Percentiles rank a stretch among this genome's conserved stretches.
Evolutionary conservation across 352 stramenopile species (phyloP).

Genomic region (Globisporangium iwayamae): DNA sequence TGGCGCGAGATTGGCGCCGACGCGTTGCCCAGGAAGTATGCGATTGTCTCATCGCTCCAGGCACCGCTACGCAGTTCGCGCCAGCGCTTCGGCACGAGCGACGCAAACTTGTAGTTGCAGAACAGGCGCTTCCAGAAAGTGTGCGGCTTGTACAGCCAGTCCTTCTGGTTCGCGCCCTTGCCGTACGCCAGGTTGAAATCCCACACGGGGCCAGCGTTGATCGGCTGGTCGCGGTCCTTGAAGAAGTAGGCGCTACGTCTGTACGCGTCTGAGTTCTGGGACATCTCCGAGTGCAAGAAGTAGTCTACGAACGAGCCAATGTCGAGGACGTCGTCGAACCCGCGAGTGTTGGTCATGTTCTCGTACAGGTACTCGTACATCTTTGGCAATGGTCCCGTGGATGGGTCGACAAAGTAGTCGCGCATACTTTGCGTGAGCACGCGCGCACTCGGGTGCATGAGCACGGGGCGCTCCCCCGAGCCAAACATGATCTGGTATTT

Average conservation of each 20-base stretch:
- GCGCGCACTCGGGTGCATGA: slow-evolving; percentile 38
- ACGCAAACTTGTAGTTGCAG: slow-evolving; percentile 73
- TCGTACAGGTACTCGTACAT: slow-evolving; percentile 60
- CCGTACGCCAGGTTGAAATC: slow-evolving; percentile 72
- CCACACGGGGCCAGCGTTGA: slow-evolving; percentile 68
- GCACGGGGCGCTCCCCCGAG: slow-evolving; percentile 39
- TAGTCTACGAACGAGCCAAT: slow-evolving; percentile 73
- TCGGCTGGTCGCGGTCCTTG: slow-evolving; percentile 58
- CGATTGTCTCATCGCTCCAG: slow-evolving; percentile 57
- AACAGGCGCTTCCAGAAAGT: slow-evolving; percentile 60
- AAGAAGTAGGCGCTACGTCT: slow-evolving; percentile 65
- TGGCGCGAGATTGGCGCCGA: slow-evolving; percentile 42
- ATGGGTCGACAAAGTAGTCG: slow-evolving; percentile 49
- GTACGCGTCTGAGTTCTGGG: slow-evolving; percentile 59
- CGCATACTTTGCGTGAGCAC: slow-evolving; percentile 57
- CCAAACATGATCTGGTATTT: slow-evolving; percentile 60
- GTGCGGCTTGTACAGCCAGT: slow-evolving; percentile 54
- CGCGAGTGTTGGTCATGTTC: slow-evolving; percentile 54
- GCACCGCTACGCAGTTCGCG: slow-evolving; percentile 29
- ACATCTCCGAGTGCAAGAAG: slow-evolving; percentile 65
- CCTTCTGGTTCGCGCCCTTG: slow-evolving; percentile 26
- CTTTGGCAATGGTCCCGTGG: slow-evolving; percentile 47
- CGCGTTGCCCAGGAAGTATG: slow-evolving; percentile 34
- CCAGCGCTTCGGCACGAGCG: slow-evolving; percentile 55
- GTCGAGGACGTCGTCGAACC: slow-evolving; percentile 49